A percentile compares a stretch with the other conserved stretches of the same genome.
phyloP scores from a whole-genome alignment of 83 land plant genomes.

The Picea abies region DNA sequence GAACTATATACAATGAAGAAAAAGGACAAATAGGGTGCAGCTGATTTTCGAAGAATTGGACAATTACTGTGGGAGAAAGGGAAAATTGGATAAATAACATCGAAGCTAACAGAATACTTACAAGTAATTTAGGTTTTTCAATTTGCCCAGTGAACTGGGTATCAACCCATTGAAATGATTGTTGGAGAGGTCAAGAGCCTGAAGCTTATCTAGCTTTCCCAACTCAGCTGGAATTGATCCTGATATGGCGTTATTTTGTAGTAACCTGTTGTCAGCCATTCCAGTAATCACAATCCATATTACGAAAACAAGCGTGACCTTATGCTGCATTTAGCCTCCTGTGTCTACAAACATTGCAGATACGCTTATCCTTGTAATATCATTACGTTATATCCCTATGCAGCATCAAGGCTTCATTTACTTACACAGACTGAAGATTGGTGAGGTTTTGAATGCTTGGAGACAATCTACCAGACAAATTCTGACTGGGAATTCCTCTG shows the following conservation, averaged over 20 bases:
- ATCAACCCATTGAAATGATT: constrained; percentile 60
- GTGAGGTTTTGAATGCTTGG: constrained; percentile 38
- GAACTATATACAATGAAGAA: too few species aligned
- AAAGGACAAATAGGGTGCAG: too few species aligned
- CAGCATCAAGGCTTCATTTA: neutral
- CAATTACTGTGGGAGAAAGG: neutral
- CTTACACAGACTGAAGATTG: constrained; percentile 39
- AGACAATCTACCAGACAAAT: constrained; percentile 37
- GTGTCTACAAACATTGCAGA: too few species aligned
- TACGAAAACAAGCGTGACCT: too few species aligned
- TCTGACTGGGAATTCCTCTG: constrained; percentile 42
- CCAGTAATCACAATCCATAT: neutral
- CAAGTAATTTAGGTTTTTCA: constrained; percentile 56
- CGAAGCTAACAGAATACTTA: constrained; percentile 27
- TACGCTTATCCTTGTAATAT: too few species aligned
- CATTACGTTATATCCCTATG: too few species aligned
- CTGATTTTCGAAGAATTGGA: too few species aligned
- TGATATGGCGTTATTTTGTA: constrained; percentile 56
- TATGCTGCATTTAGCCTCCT: too few species aligned
- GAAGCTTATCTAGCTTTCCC: constrained; percentile 42
- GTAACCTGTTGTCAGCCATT: constrained; percentile 35
- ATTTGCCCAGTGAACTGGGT: constrained; percentile 45
- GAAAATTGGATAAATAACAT: neutral
- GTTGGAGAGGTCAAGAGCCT: constrained; percentile 53
- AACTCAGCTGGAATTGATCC: constrained; percentile 58